Base-by-base conservation (phyloP, 495 filamentous ascomycete genomes). In the Aspergillus conjunctus region DNA sequence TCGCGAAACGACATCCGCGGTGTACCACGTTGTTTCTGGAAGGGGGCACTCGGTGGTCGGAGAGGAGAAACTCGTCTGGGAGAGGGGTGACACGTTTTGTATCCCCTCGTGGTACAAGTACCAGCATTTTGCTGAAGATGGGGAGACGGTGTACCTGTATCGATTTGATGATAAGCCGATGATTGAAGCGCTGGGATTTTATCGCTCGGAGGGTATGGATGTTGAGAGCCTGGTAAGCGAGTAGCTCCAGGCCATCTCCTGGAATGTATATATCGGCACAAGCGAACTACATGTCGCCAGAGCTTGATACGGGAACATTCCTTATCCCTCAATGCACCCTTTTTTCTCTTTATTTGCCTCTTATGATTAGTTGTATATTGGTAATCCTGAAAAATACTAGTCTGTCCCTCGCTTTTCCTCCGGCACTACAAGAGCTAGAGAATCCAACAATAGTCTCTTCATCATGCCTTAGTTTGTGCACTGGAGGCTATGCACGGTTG, bases 161-260 rank as follows among this genome's bases (percentile, higher is more conserved):
- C 71, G 71, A 0, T 80, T 81, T 60, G 76, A 81, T 62, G 77
- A 80, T 58, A 72, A 69, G 58, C 76, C 77, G 0, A 79, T 81
- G 76, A 51, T 79, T 30, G 70, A 73, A 39, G 69, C 74, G 10
- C 55, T 79, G 54, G 78, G 78, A 1, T 79, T 79, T 52, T 79
- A 78, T 62, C 64, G 73, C 4, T 66, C 67, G n/a, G 69, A 72
- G 37, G 70, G 65, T 20, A 71, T 69, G 56, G 73, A 79, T 63
- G 59, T 68, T 9, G 74, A 76, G 55, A 48, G 20, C 30, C 52
- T 69, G 46, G 64, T 69, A 12, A 44, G 52, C 8, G 59, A 63
- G 18, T 66, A 53, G 54, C 34, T 37, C 14, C 1, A 14, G 3
- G 34, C 34, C 34, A 37, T 37, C 14, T n/a, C n/a, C n/a, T n/a